Conservation (phyloP, 345 rosid genomes). For the Gossypium raimondii region DNA sequence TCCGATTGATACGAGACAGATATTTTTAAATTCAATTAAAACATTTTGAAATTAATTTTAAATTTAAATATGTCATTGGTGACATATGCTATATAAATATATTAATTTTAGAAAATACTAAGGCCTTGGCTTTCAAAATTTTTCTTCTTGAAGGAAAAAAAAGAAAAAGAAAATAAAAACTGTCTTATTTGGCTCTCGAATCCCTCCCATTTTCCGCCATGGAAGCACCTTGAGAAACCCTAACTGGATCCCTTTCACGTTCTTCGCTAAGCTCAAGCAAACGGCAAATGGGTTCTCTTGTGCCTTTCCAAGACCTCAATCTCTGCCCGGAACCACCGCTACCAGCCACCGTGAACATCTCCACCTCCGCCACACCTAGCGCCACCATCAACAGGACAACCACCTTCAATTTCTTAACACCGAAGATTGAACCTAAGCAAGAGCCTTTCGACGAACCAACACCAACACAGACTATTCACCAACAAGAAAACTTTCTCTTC, state of each 20-base stretch:
- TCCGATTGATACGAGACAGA: no score
- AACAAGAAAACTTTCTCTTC: constrained; percentile 2
- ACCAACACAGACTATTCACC: background rate
- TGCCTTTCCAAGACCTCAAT: constrained; percentile 70
- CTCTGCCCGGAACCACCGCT: constrained; percentile 28
- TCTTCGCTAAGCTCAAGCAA: background rate
- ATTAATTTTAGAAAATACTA: no score
- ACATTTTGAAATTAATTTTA: no score
- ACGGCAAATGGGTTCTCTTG: constrained; percentile 40
- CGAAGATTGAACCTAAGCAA: constrained; percentile 45
- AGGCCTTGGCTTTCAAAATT: no score
- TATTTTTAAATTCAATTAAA: no score
- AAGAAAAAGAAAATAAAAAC: background rate
- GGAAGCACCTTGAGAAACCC: background rate
- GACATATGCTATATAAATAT: no score
- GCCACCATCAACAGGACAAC: constrained; percentile 11
- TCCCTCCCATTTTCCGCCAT: background rate
- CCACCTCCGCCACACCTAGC: background rate
- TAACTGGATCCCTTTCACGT: background rate
- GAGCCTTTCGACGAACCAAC: constrained; percentile 49
- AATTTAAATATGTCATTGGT: no score
- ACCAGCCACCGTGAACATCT: background rate
- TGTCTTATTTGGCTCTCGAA: background rate
- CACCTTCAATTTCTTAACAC: constrained; percentile 27
- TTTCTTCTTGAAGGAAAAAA: background rate